These are phyloP conservation scores for Terfezia boudieri DNA, from an alignment of 495 filamentous ascomycete genomes.

Conservation along the genomic window DNA sequence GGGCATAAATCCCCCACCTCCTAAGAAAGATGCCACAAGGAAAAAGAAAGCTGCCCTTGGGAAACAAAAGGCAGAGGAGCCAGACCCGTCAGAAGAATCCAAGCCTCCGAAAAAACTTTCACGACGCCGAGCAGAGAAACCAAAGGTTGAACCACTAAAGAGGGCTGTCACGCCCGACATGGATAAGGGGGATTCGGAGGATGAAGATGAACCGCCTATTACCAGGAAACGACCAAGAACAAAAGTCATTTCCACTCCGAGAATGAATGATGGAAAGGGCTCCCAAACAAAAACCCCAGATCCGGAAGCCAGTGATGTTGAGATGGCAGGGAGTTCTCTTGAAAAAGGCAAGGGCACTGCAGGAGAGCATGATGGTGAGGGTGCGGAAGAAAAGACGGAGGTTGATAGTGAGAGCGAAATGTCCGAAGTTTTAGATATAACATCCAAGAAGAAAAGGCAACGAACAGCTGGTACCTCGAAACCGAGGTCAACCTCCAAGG, in stretches of 20 bases:
- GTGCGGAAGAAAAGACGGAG: too few relatives aligned
- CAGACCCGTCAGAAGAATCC: background rate
- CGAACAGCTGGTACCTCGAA: slow-evolving; percentile 10
- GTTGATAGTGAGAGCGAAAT: slow-evolving; percentile 40
- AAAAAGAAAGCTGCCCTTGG: background rate
- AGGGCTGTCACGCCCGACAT: background rate
- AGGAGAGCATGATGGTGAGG: too few relatives aligned
- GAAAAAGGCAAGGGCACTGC: too few relatives aligned
- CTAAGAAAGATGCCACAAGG: background rate
- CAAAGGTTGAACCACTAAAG: slow-evolving; percentile 7
- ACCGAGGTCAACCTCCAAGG: slow-evolving; percentile 14
- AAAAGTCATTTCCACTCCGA: background rate
- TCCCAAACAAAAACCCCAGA: too few relatives aligned
- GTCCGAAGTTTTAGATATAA: slow-evolving; percentile 49
- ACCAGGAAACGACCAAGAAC: slow-evolving; percentile 1
- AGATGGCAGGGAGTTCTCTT: too few relatives aligned
- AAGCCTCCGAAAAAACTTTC: background rate
- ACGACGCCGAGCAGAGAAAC: background rate
- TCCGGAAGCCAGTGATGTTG: too few relatives aligned
- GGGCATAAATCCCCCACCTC: background rate
- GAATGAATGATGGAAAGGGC: too few relatives aligned
- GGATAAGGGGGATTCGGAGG: background rate
- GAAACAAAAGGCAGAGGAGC: too few relatives aligned
- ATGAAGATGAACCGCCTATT: background rate
- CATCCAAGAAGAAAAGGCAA: slow-evolving; percentile 19